Conservation (phyloP, 176 grass and related monocot species). For the Tuctoria greenei region DNA sequence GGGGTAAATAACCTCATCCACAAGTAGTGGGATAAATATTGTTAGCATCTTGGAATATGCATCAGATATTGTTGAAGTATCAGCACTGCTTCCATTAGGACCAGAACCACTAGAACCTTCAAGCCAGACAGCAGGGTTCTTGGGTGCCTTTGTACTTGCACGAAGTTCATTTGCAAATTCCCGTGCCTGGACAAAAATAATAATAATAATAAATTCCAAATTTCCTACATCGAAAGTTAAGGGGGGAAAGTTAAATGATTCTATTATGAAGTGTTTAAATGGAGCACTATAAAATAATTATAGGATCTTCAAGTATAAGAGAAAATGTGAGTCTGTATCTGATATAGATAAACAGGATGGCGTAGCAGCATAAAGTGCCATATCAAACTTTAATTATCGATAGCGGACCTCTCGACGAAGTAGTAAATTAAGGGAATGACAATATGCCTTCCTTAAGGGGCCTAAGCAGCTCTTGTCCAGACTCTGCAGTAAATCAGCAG, state of each 20-base stretch:
- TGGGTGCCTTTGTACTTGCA: constrained; percentile 88
- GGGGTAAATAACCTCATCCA: constrained; percentile 73
- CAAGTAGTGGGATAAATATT: constrained; percentile 98
- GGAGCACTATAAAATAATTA: background rate
- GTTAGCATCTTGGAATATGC: constrained; percentile 98
- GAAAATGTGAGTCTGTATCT: background rate
- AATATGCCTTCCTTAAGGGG: constrained; percentile 92
- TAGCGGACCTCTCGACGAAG: constrained; percentile 90
- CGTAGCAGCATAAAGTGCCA: background rate
- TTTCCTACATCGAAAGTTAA: background rate
- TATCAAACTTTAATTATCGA: constrained; percentile 25
- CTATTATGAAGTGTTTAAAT: background rate
- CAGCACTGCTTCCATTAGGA: constrained; percentile 61
- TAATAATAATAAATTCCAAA: constrained; percentile 2
- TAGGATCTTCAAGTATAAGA: background rate
- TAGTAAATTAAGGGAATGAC: constrained; percentile 93
- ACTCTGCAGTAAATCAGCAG: constrained; percentile 60
- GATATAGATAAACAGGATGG: constrained; percentile 20
- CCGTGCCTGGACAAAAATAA: constrained; percentile 65
- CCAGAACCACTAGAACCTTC: constrained; percentile 66
- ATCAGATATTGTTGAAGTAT: constrained; percentile 93
- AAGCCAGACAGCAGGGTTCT: constrained; percentile 80
- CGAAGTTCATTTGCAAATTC: constrained; percentile 99
- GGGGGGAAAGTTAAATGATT: background rate
- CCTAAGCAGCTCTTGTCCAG: constrained; percentile 91